phyloP scores from a whole-genome alignment of 345 rosid species.

The Trapa incisa region DNA sequence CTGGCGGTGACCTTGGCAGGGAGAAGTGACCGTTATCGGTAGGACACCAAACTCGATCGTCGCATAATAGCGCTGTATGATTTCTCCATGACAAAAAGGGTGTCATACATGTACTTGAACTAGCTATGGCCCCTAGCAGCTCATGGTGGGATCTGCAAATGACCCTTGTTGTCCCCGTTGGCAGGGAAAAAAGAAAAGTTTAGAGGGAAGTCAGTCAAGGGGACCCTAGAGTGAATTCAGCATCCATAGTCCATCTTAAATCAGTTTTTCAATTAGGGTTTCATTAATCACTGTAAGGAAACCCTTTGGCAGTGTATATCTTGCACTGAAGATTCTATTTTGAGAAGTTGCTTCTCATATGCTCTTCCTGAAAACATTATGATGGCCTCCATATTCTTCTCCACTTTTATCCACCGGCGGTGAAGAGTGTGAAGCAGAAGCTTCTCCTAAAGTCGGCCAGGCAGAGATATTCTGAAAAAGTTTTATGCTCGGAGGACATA shows the following conservation, averaged over 20 bases:
- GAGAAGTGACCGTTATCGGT: background rate
- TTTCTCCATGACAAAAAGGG: background rate
- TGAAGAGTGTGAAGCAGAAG: background rate
- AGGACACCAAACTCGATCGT: background rate
- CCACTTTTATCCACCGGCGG: no score
- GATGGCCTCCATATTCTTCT: no score
- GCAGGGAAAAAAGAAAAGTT: background rate
- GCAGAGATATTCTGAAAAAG: background rate
- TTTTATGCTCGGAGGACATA: background rate
- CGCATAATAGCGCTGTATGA: background rate
- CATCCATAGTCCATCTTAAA: conserved; percentile 12
- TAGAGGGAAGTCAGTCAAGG: conserved; percentile 1
- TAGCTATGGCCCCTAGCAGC: background rate
- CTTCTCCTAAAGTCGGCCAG: background rate
- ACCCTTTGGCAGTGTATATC: no score
- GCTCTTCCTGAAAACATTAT: background rate
- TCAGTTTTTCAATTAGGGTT: conserved; percentile 6
- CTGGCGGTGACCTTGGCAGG: background rate
- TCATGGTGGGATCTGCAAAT: no score
- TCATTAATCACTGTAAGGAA: conserved; percentile 30
- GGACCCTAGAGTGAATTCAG: conserved; percentile 16
- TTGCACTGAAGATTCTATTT: no score
- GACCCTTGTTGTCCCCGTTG: no score
- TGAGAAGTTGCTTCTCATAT: background rate
- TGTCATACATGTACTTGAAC: background rate